Base-by-base conservation (phyloP, 441 rosid genomes). In the Jatropha podagrica region DNA sequence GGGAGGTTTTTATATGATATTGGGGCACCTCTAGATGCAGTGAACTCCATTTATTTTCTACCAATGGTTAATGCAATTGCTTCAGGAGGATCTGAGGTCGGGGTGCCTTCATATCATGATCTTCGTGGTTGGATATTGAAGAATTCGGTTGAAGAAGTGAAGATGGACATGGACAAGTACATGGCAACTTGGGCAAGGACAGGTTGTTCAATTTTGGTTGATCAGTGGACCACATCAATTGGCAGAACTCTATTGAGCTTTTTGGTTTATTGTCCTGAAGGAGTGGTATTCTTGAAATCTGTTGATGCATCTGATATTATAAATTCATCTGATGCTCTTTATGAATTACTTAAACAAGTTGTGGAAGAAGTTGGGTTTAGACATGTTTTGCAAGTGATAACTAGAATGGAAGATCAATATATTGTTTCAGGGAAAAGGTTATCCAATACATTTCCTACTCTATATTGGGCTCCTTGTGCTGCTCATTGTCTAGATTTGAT, bases 401-500 rank as follows among this genome's bases (percentile, higher is more conserved):
- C 91, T 20, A 86, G 85, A 32, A 82, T 80, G 72, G 90, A 88
- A 66, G 95, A 86, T 74, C 88, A 86, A 59, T 88, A 82, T 68
- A 67, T 81, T 20, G 77, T 79, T 18, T 86, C 92, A 11, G 91
- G 93, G 7, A 90, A 78, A 77, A 87, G 76, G 82, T 73, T 94
- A 76, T 79, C 85, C 69, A 84, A 83, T 66, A 74, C 86, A 71
- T 87, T 85, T 77, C 93, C 93, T 18, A 74, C 82, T 70, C 80
- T 94, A n/a, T 92, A 86, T 67, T 94, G 97, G 92, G 85, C 88
- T 70, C 92, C 96, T 62, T 92, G 96, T 82, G 93, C 95, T 42
- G 84, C 88, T 59, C 87, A 86, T 51, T 88, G 91, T 83, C 64
- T 90, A 54, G 92, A 89, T 81, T 85, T 86, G 85, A 90, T 94